Evolutionary conservation across 345 rosid genomes (phyloP).

Genomic region (Aquilaria malaccensis): DNA sequence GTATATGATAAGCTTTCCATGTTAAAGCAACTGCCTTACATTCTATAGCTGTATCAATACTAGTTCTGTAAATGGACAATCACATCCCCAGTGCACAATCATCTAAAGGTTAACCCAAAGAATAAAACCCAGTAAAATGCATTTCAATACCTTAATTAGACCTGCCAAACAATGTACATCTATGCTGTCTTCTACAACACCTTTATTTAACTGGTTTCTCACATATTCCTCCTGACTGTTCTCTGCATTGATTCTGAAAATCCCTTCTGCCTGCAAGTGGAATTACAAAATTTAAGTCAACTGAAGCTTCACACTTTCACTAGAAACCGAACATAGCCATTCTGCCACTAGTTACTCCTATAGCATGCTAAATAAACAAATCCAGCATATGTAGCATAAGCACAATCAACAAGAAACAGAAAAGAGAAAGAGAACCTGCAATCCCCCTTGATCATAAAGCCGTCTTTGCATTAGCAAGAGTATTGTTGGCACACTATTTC

Average conservation of each 20-base stretch:
- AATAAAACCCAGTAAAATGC: not conserved
- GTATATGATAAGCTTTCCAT: too few relatives aligned
- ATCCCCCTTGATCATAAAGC: slow-evolving; percentile 76
- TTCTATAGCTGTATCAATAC: too few relatives aligned
- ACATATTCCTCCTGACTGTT: slow-evolving; percentile 86
- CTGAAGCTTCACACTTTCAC: not conserved
- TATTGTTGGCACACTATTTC: slow-evolving; percentile 86
- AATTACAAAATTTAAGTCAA: slow-evolving; percentile 1
- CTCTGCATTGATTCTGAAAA: slow-evolving; percentile 80
- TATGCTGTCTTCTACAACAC: slow-evolving; percentile 58
- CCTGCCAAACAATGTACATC: slow-evolving; percentile 95
- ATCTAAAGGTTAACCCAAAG: slow-evolving; percentile 1
- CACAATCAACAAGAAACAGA: not conserved
- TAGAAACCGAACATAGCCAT: slow-evolving; percentile 4
- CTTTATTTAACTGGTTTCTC: slow-evolving; percentile 75
- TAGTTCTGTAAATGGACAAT: not conserved
- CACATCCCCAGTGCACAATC: not conserved
- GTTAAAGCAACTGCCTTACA: too few relatives aligned
- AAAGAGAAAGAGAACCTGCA: slow-evolving; percentile 40
- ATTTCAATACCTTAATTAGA: slow-evolving; percentile 34
- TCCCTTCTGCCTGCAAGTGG: slow-evolving; percentile 66
- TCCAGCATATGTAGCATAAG: not conserved
- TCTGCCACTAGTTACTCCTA: too few relatives aligned
- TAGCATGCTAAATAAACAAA: not conserved
- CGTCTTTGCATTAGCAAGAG: slow-evolving; percentile 85